phyloP scores from a whole-genome alignment of 768 basidiomycete species.

The Lanmaoa pseudosensibilis region DNA sequence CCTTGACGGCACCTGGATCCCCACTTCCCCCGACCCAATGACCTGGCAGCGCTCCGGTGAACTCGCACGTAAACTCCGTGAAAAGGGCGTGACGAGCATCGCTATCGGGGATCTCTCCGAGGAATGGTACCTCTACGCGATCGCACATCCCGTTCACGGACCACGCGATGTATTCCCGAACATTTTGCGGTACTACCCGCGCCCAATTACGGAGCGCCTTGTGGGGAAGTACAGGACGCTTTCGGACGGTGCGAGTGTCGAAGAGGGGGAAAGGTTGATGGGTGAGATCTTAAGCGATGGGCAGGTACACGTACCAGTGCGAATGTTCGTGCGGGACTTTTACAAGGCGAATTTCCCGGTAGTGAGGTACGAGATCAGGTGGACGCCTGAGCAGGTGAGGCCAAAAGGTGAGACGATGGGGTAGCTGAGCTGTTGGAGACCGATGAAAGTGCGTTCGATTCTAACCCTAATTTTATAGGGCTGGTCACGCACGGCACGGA shows the following conservation, averaged over 20 bases:
- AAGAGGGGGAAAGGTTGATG: constrained; percentile 48
- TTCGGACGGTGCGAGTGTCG: constrained; percentile 39
- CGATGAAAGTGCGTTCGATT: neutral
- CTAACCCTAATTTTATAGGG: constrained; percentile 37
- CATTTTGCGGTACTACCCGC: constrained; percentile 60
- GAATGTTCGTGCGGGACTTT: constrained; percentile 63
- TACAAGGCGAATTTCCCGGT: constrained; percentile 57
- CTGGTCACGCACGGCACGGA: constrained; percentile 74
- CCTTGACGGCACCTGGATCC: constrained; percentile 59
- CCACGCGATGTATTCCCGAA: constrained; percentile 55
- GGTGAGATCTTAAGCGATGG: constrained; percentile 61
- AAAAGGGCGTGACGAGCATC: constrained; percentile 60
- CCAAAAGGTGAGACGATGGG: constrained; percentile 43
- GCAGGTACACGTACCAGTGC: constrained; percentile 68
- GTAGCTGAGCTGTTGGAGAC: neutral
- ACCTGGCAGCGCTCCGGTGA: constrained; percentile 64
- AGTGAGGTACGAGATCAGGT: constrained; percentile 65
- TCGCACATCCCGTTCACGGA: constrained; percentile 57
- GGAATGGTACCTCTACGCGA: constrained; percentile 78
- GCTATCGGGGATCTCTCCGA: constrained; percentile 69
- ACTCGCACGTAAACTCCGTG: constrained; percentile 52
- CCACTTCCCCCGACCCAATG: constrained; percentile 56
- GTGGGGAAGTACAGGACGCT: constrained; percentile 45
- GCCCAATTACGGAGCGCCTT: constrained; percentile 45
- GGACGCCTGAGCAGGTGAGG: constrained; percentile 63